Percentiles rank a stretch among this genome's conserved stretches.
Evolutionary conservation across 768 basidiomycete genomes (phyloP).

Genomic region (Ephemerocybe angulata): DNA sequence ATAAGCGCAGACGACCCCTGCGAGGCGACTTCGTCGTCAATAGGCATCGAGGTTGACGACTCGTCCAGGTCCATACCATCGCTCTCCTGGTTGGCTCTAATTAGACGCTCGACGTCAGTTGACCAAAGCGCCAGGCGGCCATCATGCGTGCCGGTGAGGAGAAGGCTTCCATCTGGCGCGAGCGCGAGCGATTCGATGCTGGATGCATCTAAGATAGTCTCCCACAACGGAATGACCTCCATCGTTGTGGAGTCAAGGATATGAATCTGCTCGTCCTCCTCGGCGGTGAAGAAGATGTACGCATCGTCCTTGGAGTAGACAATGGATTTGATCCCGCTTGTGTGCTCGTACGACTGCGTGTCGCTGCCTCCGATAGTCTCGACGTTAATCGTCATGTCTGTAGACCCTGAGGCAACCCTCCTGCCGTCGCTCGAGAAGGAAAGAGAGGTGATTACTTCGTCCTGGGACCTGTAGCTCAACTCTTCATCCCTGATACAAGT

Average conservation of each 20-base stretch:
- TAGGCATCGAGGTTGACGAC: too few relatives aligned
- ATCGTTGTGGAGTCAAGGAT: not conserved
- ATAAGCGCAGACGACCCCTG: too few relatives aligned
- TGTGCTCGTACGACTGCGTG: too few relatives aligned
- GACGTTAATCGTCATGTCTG: constrained; percentile 15
- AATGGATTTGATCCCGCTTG: not conserved
- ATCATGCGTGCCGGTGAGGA: not conserved
- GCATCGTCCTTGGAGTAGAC: not conserved
- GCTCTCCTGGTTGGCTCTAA: too few relatives aligned
- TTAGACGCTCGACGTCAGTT: not conserved
- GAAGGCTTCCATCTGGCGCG: not conserved
- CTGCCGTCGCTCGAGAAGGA: constrained; percentile 13
- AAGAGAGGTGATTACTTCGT: not conserved
- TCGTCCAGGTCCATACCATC: too few relatives aligned
- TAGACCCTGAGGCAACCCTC: constrained; percentile 15
- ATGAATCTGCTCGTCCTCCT: not conserved
- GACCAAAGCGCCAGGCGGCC: not conserved
- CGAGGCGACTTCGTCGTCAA: too few relatives aligned
- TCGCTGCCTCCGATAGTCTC: constrained; percentile 4
- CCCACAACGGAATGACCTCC: not conserved
- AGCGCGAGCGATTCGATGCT: not conserved
- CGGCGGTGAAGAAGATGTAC: not conserved
- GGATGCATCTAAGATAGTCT: not conserved
- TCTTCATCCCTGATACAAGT: not conserved
- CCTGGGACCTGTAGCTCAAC: not conserved